Base-by-base conservation (phyloP, 768 basidiomycete genomes). In the Lentinus tigrinus region DNA sequence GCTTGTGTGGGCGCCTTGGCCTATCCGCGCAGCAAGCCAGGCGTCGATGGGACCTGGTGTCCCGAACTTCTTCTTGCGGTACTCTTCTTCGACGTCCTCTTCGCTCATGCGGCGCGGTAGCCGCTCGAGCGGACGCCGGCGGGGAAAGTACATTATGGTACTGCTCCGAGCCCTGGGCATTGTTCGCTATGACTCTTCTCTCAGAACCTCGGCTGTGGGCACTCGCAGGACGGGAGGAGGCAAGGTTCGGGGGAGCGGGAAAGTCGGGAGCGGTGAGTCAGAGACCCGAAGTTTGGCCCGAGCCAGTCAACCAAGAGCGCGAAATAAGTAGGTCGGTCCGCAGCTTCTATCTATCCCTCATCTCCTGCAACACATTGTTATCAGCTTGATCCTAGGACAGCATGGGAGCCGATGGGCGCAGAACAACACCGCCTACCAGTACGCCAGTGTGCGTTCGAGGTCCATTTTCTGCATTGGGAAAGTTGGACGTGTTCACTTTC, bases 301-400 rank as follows among this genome's bases (percentile, higher is more conserved):
- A n/a, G n/a, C n/a, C 6, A 31, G 11, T 31, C 11, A 11, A 6
- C 6, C 31, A n/a, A 16, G 51, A 37, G 47, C 47, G 47, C 23
- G 52, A 49, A 59, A 47, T 42, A 19, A 49, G 58, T 44, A 19
- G n/a, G 47, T 14, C 47, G 37, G 40, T 5, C 47, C 43, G 34
- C 37, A 21, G 52, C 58, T 59, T 59, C 58, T 54, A 59, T 59
- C 58, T 2, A 24, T 11, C 26, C 26, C 27, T 42, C 57, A 54
- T 52, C 51, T 58, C 21, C 38, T 52, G 43, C 52, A 37, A 39
- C 46, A 39, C 47, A 21, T 31, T 42, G 47, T 54, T 54, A 59
- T 59, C 58, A 44, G 40, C 47, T 37, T 54, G 58, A 59, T 59
- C 58, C 58, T 49, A 43, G 52, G 46, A 38, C 43, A 13, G 21